Conservation (phyloP, 1,284 basidiomycete species). For the Heimioporus retisporus region DNA sequence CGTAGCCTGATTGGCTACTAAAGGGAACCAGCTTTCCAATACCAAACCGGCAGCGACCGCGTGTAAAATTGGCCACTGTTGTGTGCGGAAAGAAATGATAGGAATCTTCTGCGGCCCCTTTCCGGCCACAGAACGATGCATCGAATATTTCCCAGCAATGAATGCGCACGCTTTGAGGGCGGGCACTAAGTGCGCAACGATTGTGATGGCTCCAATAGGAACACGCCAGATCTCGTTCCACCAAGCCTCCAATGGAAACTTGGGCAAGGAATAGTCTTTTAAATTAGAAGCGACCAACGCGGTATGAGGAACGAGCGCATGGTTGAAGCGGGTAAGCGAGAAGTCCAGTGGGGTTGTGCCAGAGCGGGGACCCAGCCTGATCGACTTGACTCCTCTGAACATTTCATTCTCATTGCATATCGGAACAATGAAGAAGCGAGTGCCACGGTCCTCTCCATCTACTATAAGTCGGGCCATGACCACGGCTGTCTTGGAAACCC, state of each 20-base stretch:
- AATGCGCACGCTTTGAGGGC: slow-evolving; percentile 58
- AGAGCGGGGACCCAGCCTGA: slow-evolving; percentile 30
- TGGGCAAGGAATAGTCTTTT: slow-evolving; percentile 47
- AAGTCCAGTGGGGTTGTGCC: slow-evolving; percentile 37
- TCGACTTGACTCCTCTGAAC: slow-evolving; percentile 49
- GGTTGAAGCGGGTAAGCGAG: slow-evolving; percentile 33
- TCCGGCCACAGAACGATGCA: slow-evolving; percentile 57
- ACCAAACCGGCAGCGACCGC: slow-evolving; percentile 58
- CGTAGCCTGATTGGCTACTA: slow-evolving; percentile 46
- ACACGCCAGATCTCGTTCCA: slow-evolving; percentile 65
- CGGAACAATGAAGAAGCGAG: slow-evolving; percentile 61
- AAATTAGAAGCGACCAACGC: slow-evolving; percentile 57
- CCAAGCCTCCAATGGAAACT: slow-evolving; percentile 56
- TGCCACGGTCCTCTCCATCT: slow-evolving; percentile 58
- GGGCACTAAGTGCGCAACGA: slow-evolving; percentile 59
- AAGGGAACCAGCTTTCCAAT: slow-evolving; percentile 56
- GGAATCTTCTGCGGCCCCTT: slow-evolving; percentile 51
- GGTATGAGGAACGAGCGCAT: slow-evolving; percentile 29
- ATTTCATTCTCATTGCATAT: slow-evolving; percentile 48
- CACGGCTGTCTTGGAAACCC: slow-evolving; percentile 60
- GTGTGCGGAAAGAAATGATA: slow-evolving; percentile 66
- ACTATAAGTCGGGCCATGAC: slow-evolving; percentile 65
- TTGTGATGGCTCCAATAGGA: slow-evolving; percentile 58
- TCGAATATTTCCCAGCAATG: slow-evolving; percentile 61
- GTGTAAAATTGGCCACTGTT: slow-evolving; percentile 62